Conservation (phyloP, 2,329 filamentous ascomycete genomes). For the Arthrinium phaeospermum region DNA sequence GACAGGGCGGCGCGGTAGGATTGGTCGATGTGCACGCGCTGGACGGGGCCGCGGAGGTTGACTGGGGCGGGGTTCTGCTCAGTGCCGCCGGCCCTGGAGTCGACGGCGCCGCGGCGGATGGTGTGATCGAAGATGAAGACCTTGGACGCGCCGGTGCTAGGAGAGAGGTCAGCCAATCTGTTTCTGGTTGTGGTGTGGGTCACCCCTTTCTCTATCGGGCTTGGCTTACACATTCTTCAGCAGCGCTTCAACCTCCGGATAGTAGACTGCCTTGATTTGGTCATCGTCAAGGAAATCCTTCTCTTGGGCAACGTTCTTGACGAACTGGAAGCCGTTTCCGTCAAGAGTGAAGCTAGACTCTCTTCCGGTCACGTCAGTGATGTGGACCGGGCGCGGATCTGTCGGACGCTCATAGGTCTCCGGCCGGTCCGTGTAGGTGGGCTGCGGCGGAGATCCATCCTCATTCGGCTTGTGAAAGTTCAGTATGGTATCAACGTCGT, state of each 20-base stretch:
- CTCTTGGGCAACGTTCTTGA: slow-evolving; percentile 38
- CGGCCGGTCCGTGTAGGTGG: slow-evolving; percentile 42
- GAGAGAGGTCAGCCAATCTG: background rate
- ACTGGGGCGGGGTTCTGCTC: background rate
- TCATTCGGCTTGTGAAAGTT: slow-evolving; percentile 49
- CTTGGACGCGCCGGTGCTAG: slow-evolving; percentile 56
- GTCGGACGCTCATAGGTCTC: slow-evolving; percentile 42
- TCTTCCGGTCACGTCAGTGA: slow-evolving; percentile 44
- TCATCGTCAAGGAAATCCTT: slow-evolving; percentile 59
- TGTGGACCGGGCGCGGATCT: slow-evolving; percentile 37
- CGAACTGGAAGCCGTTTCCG: slow-evolving; percentile 44
- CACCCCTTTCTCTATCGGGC: background rate
- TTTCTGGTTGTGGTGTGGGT: background rate
- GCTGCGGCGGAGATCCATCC: slow-evolving; percentile 46
- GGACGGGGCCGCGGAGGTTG: slow-evolving; percentile 44
- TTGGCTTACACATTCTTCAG: slow-evolving; percentile 61
- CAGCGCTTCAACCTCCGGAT: slow-evolving; percentile 74
- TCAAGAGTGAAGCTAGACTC: slow-evolving; percentile 46
- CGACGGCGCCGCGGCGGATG: background rate
- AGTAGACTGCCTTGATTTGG: slow-evolving; percentile 69
- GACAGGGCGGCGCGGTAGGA: slow-evolving; percentile 47
- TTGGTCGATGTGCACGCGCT: slow-evolving; percentile 62
- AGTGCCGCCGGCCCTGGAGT: slow-evolving; percentile 44
- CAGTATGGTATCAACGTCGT: slow-evolving; percentile 43
- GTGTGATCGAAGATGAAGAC: slow-evolving; percentile 41